phyloP scores from a whole-genome alignment of 768 basidiomycete genomes.

The Boletus reticulatus region DNA sequence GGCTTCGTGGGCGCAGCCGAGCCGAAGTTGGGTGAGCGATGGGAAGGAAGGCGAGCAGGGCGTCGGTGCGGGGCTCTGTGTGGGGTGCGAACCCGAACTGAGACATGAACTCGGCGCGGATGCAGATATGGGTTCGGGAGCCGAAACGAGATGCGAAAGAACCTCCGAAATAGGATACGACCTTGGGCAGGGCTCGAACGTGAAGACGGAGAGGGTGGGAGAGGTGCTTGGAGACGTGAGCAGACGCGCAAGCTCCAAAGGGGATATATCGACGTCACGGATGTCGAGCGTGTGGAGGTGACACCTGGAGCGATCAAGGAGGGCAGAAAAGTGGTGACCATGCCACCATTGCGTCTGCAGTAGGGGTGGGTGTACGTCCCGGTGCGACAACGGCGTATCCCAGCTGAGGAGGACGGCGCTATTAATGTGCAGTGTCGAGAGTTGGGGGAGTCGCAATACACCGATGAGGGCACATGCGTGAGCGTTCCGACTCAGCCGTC shows the following conservation, averaged over 20 bases:
- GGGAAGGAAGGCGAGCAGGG: constrained; percentile 7
- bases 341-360: constrained; percentile 19
- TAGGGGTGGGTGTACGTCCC: constrained; percentile 4
- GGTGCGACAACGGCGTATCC: constrained; percentile 11
- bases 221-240: constrained; percentile 18
- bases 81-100: neutral
- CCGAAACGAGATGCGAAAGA: constrained; percentile 11
- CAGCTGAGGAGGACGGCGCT: constrained; percentile 20
- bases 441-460: constrained; percentile 20
- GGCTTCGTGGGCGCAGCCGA: constrained; percentile 22
- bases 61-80: neutral
- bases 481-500: constrained; percentile 18
- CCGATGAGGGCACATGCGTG: constrained; percentile 20
- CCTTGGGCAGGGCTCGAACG: constrained; percentile 25
- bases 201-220: constrained; percentile 17
- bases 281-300: constrained; percentile 19
- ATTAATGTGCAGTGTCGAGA: constrained; percentile 21
- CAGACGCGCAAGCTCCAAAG: constrained; percentile 15
- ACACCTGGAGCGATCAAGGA: constrained; percentile 22
- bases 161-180: constrained; percentile 15
- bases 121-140: neutral
- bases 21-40: constrained; percentile 16
- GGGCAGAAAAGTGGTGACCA: constrained; percentile 19
- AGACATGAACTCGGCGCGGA: neutral
- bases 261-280: constrained; percentile 23